Conservation (phyloP, 805 yeast species). For the Wickerhamomyces bovis region DNA sequence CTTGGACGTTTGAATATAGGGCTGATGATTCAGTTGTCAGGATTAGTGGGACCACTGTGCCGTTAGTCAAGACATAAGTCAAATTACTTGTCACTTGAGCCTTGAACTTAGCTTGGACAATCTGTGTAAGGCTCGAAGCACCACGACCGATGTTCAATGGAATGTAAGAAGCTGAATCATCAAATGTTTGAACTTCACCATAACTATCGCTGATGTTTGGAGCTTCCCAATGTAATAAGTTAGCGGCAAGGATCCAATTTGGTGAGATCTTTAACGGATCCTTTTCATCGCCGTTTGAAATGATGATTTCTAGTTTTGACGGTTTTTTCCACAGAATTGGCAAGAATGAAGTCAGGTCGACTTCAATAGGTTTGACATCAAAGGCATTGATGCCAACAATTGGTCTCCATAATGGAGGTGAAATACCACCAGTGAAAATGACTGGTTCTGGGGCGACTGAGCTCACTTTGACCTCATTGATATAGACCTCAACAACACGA, state of each 20-base stretch:
- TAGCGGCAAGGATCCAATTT: slow-evolving; percentile 59
- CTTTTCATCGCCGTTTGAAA: slow-evolving; percentile 44
- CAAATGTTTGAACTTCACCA: slow-evolving; percentile 31
- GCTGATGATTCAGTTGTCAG: slow-evolving; percentile 21
- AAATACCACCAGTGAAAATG: slow-evolving; percentile 74
- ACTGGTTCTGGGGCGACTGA: slow-evolving; percentile 65
- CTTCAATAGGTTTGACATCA: slow-evolving; percentile 62
- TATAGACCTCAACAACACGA: slow-evolving; percentile 56
- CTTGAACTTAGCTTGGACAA: slow-evolving; percentile 14
- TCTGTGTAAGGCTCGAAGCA: slow-evolving; percentile 18
- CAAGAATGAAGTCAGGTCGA: slow-evolving; percentile 65
- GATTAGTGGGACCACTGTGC: slow-evolving; percentile 17
- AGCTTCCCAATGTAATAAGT: slow-evolving; percentile 49
- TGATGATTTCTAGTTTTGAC: slow-evolving; percentile 38
- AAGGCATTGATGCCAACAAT: slow-evolving; percentile 69
- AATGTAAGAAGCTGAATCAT: slow-evolving; percentile 19
- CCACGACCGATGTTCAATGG: slow-evolving; percentile 8
- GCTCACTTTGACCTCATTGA: slow-evolving; percentile 55
- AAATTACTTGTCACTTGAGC: slow-evolving; percentile 13
- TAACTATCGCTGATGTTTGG: slow-evolving; percentile 29
- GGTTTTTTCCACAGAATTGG: slow-evolving; percentile 60
- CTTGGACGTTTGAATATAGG: slow-evolving; percentile 33
- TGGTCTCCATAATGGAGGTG: slow-evolving; percentile 79
- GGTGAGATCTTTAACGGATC: slow-evolving; percentile 21
- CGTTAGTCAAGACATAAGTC: slow-evolving; percentile 16